These are phyloP conservation scores for Tolypocladium tundrense DNA, from an alignment of 2,329 filamentous ascomycete species.

Conservation along the genomic window DNA sequence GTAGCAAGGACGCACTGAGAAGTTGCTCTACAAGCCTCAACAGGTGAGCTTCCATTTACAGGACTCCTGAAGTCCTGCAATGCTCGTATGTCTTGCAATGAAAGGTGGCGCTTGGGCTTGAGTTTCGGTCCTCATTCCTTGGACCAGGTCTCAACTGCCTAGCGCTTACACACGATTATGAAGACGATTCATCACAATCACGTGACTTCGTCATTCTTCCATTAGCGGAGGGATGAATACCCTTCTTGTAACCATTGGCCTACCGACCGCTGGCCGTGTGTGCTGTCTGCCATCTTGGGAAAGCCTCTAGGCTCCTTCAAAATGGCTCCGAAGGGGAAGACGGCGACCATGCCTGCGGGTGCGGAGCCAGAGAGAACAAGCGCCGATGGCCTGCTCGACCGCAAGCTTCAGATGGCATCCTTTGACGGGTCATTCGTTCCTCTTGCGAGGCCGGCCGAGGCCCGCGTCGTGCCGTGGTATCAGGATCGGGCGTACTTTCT, in stretches of 20 bases:
- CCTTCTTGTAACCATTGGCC: no score
- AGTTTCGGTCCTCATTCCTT: not conserved
- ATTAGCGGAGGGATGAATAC: no score
- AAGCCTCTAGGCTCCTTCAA: not conserved
- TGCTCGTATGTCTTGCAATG: no score
- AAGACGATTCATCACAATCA: not conserved
- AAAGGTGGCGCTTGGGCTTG: no score
- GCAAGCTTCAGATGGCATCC: not conserved
- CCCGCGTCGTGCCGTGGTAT: conserved; percentile 13
- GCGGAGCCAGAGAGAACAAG: not conserved
- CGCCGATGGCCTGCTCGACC: not conserved
- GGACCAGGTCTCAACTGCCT: not conserved
- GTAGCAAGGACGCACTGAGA: no score
- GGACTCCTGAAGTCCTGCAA: no score
- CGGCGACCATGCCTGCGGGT: not conserved
- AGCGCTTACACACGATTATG: not conserved
- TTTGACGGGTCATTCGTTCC: not conserved
- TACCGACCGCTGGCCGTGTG: not conserved
- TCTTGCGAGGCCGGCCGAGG: not conserved
- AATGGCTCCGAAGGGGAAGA: not conserved
- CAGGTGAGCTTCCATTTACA: no score
- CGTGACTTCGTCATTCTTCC: no score
- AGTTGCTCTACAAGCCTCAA: no score
- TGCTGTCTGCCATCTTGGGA: not conserved
- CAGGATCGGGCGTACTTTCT: conserved; percentile 12